These are phyloP conservation scores for Skeletonema tropicum DNA, from an alignment of 108 stramenopile species.

Conservation along the genomic window DNA sequence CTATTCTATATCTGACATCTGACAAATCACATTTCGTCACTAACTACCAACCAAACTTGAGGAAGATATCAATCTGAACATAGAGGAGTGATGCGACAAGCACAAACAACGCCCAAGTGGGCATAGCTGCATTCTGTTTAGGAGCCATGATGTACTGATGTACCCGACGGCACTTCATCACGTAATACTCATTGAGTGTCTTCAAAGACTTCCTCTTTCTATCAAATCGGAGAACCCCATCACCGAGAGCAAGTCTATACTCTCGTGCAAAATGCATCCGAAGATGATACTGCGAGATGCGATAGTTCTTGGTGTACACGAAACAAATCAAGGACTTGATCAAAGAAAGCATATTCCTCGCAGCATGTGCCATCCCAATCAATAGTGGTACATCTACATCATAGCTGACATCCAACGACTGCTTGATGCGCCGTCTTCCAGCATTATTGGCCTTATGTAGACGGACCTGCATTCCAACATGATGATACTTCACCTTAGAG, in stretches of 20 bases:
- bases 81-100: constrained; percentile 12
- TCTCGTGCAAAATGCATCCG: constrained; percentile 26
- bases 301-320: constrained; percentile 2
- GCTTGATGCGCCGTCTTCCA: constrained; percentile 11
- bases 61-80: constrained; percentile 14
- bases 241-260: constrained; percentile 12
- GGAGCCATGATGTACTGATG: neutral
- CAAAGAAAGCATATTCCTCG: neutral
- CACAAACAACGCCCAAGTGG: neutral
- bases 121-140: neutral
- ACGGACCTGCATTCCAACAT: constrained; percentile 21
- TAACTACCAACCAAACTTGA: constrained; percentile 16
- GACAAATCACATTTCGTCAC: too few relatives aligned
- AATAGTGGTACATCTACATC: neutral
- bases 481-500: constrained; percentile 3
- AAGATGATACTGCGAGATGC: constrained; percentile 10
- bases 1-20: too few relatives aligned
- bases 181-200: constrained; percentile 23
- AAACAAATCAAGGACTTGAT: neutral
- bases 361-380: neutral
- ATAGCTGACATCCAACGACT: constrained; percentile 24
- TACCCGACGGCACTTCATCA: constrained; percentile 22
- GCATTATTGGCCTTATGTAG: constrained; percentile 14
- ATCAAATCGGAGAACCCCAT: constrained; percentile 12
- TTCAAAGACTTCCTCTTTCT: constrained; percentile 19